phyloP scores from a whole-genome alignment of 208 protist species.

The Trypanosoma brucei region DNA sequence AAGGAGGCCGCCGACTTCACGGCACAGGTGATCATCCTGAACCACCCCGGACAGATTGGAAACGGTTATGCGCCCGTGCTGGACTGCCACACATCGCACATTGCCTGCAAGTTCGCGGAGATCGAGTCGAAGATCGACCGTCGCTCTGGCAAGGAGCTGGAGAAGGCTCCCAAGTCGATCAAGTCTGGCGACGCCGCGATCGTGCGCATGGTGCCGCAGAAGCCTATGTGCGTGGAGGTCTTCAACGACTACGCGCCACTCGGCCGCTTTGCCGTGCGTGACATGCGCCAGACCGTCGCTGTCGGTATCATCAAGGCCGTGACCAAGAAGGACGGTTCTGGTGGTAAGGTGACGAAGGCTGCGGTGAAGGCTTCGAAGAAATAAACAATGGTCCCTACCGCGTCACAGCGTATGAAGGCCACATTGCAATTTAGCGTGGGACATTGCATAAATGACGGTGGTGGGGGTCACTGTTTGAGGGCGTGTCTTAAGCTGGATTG shows the following conservation, averaged over 20 bases:
- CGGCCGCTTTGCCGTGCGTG: conserved; percentile 94
- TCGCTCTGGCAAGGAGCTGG: conserved; percentile 87
- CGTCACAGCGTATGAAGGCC: neutral
- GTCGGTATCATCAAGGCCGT: conserved; percentile 94
- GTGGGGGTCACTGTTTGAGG: too few relatives aligned
- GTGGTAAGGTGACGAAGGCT: conserved; percentile 78
- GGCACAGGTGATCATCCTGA: conserved; percentile 92
- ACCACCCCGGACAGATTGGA: conserved; percentile 90
- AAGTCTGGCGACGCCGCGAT: conserved; percentile 92
- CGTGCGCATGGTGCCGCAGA: conserved; percentile 81
- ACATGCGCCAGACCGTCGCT: conserved; percentile 94
- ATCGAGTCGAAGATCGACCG: conserved; percentile 91
- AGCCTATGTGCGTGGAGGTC: conserved; percentile 94
- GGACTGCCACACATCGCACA: conserved; percentile 94
- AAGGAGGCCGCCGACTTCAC: conserved; percentile 67
- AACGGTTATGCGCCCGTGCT: conserved; percentile 88
- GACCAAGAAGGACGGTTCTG: conserved; percentile 64
- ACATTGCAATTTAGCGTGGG: too few relatives aligned
- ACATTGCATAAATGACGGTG: too few relatives aligned
- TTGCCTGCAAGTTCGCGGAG: conserved; percentile 90
- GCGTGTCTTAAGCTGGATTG: too few relatives aligned
- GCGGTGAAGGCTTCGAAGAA: conserved; percentile 70
- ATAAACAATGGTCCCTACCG: conserved; percentile 21
- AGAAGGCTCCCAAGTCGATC: conserved; percentile 82
- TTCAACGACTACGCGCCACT: conserved; percentile 93